A percentile compares a stretch with the other conserved stretches of the same genome.
phyloP scores from a whole-genome alignment of 108 stramenopile genomes.

The Pelagomonas calceolata region DNA sequence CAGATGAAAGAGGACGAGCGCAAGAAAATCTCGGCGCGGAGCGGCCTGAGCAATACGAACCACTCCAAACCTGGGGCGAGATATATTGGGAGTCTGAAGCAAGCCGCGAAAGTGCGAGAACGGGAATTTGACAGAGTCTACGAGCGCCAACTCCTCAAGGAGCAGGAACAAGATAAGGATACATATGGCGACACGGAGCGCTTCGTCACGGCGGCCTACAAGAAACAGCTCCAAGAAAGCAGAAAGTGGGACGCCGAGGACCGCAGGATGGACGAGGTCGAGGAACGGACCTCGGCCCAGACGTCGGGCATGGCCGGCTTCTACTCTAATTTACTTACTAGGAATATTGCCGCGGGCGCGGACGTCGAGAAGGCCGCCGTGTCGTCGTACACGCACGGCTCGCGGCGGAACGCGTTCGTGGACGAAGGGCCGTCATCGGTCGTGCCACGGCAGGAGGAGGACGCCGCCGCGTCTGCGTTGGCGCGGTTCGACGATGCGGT shows the following conservation, averaged over 20 bases:
- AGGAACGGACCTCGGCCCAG: not conserved
- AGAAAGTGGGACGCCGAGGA: conserved; percentile 18
- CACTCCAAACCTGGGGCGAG: too few relatives aligned
- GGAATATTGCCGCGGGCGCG: conserved; percentile 14
- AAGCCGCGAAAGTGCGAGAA: conserved; percentile 4
- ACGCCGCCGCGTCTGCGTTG: too few relatives aligned
- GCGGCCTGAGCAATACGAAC: not conserved
- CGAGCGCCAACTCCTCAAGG: conserved; percentile 22
- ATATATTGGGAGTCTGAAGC: not conserved
- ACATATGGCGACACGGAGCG: conserved; percentile 4
- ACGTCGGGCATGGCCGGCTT: conserved; percentile 13
- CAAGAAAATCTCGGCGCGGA: not conserved
- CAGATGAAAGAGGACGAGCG: not conserved
- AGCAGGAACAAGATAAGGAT: conserved; percentile 6
- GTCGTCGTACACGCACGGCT: conserved; percentile 21
- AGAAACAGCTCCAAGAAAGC: conserved; percentile 9
- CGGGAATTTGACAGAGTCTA: not conserved
- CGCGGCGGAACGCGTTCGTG: not conserved
- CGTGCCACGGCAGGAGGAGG: not conserved
- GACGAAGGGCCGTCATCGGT: too few relatives aligned
- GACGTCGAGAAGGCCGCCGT: conserved; percentile 11
- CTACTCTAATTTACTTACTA: conserved; percentile 11
- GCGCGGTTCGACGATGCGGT: too few relatives aligned
- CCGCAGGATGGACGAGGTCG: not conserved
- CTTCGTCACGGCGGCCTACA: conserved; percentile 16